These are phyloP conservation scores for Peniophora sp. DNA, from an alignment of 1,284 basidiomycete species.

Conservation along the genomic window DNA sequence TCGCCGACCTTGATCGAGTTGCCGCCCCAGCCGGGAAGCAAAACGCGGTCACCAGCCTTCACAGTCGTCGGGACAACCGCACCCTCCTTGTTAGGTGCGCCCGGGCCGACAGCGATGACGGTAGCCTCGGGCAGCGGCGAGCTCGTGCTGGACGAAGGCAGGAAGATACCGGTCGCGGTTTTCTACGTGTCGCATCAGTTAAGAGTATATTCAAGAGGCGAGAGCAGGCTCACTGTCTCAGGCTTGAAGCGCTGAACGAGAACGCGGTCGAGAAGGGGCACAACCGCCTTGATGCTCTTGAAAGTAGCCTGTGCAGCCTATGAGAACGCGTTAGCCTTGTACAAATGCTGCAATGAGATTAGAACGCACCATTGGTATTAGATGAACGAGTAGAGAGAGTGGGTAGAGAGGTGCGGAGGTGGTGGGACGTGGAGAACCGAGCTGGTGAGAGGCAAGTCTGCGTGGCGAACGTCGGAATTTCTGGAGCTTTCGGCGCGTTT, in stretches of 20 bases:
- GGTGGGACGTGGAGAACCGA: conserved; percentile 9
- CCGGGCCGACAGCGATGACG: conserved; percentile 93
- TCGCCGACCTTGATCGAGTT: conserved; percentile 96
- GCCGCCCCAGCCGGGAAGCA: conserved; percentile 95
- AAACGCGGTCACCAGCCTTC: conserved; percentile 85
- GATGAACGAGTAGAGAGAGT: background rate
- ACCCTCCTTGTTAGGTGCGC: conserved; percentile 84
- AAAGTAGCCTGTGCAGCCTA: conserved; percentile 78
- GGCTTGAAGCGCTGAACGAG: conserved; percentile 97
- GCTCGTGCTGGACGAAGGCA: conserved; percentile 81
- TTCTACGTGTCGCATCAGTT: conserved; percentile 44
- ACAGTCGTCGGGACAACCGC: conserved; percentile 73
- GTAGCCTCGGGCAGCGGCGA: conserved; percentile 92
- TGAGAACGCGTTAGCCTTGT: background rate
- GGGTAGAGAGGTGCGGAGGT: background rate
- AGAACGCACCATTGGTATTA: background rate
- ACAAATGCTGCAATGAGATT: background rate
- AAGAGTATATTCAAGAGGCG: background rate
- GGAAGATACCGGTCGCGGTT: conserved; percentile 91
- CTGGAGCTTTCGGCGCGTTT: no score
- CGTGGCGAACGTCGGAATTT: no score
- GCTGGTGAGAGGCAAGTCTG: background rate
- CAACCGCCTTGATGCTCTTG: conserved; percentile 88
- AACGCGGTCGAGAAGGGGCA: conserved; percentile 94
- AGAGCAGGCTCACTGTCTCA: conserved; percentile 57